Evolutionary conservation across 2,329 filamentous ascomycete species (phyloP), one percentile per base, ranked within the genome.

Genomic region (Sporothrix variecibatus): DNA sequence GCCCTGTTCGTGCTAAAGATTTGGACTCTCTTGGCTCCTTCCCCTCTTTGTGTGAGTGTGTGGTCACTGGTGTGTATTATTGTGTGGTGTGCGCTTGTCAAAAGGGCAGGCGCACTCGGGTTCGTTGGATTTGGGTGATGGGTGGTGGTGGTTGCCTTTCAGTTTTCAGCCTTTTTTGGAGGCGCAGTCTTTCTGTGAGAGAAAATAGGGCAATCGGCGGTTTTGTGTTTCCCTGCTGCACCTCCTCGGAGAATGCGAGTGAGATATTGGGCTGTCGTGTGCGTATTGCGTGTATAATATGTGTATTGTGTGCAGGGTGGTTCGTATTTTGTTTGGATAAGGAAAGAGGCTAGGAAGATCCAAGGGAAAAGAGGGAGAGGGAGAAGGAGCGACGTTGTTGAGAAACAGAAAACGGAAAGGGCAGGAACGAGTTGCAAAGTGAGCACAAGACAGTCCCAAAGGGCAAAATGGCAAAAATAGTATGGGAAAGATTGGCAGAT

Each of bases 1-100:
- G 62, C 62, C 62, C 62, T 49, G 62, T 67, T 67, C 38, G 62
- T 65, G 62, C 62, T 65, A 46, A 65, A 65, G 62, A 65, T 46
- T 67, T 12, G 7, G 62, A 2, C 51, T 56, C 51, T 56, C 51
- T 56, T 28, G 51, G 51, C 51, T 23, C 43, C 9, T 67, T 60
- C 56, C 56, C 56, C 56, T 38, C 56, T 34, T 60, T 60, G 56
- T 34, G 56, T 58, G 53, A 3, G 51, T 56, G 51, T 56, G 17
- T n/a, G n/a, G n/a, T n/a, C n/a, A n/a, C n/a, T n/a, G n/a, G n/a
- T n/a, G n/a, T n/a, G n/a, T n/a, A n/a, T n/a, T n/a, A n/a, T 34
- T 34, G 34, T 53, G 23, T 26, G 51, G 20, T n/a, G 28, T 72
- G 69, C 56, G 60, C 60, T 40, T 40, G 31, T 34, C 28, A 60